A percentile compares a stretch with the other conserved stretches of the same genome.
These are phyloP conservation scores for Podospora bellae-mahoneyi DNA, from an alignment of 495 filamentous ascomycete species.

Conservation along the genomic window DNA sequence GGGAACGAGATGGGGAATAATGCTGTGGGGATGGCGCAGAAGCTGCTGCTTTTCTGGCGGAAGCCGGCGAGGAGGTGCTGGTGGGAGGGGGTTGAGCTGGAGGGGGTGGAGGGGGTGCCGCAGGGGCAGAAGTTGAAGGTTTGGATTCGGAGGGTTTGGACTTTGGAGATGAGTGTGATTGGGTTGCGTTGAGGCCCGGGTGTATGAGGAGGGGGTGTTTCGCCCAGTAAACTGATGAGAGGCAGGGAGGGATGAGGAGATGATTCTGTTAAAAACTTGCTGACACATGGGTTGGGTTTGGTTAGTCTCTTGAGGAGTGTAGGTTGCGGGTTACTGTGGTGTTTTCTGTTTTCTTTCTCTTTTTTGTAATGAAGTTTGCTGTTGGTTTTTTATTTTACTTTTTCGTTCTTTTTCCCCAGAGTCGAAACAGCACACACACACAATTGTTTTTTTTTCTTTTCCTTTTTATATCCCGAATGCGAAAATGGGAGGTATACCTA, in stretches of 20 bases:
- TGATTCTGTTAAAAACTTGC: not conserved
- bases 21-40: conserved; percentile 96
- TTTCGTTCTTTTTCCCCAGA: not conserved
- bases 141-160: conserved; percentile 98
- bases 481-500: not conserved
- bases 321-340: not conserved
- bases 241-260: not conserved
- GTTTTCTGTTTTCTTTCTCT: not conserved
- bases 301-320: not conserved
- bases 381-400: not conserved
- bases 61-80: conserved; percentile 96
- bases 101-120: conserved; percentile 76
- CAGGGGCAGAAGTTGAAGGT: conserved; percentile 85
- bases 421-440: not conserved
- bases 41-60: conserved; percentile 95
- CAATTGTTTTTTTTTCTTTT: not conserved
- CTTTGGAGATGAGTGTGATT: conserved; percentile 97
- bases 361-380: not conserved
- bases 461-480: not conserved
- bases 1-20: conserved; percentile 72
- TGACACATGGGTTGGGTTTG: not conserved
- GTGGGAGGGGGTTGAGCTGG: conserved; percentile 98
- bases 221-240: not conserved
- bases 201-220: not conserved
- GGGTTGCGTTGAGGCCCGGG: conserved; percentile 59